These are phyloP conservation scores for Saccharomycopsis javanensis DNA, from an alignment of 805 yeast species.

Conservation along the genomic window DNA sequence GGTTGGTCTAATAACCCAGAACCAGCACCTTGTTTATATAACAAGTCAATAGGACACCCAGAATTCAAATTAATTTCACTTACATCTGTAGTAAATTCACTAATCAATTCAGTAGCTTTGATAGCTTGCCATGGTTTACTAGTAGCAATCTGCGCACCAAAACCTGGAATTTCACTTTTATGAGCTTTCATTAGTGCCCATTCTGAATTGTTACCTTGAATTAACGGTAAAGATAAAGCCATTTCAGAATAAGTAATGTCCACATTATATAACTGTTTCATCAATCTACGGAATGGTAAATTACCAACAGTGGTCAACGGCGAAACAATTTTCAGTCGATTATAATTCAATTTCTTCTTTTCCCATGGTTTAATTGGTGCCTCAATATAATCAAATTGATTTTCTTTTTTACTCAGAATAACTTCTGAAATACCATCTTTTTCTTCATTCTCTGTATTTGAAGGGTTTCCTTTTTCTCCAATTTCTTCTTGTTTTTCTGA, in stretches of 20 bases:
- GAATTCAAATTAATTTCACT: conserved; percentile 85
- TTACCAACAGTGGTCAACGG: conserved; percentile 98
- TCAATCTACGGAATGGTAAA: conserved; percentile 85
- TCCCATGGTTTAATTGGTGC: conserved; percentile 71
- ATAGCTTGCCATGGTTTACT: conserved; percentile 89
- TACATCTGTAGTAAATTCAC: conserved; percentile 47
- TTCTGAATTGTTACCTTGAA: conserved; percentile 87
- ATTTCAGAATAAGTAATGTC: conserved; percentile 92
- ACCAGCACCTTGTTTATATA: conserved; percentile 94
- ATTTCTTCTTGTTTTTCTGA: conserved; percentile 24
- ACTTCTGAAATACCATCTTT: conserved; percentile 7
- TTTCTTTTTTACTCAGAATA: conserved; percentile 24
- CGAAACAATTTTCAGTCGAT: conserved; percentile 75
- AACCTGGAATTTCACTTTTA: conserved; percentile 68
- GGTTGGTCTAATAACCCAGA: conserved; percentile 88
- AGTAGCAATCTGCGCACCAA: conserved; percentile 90
- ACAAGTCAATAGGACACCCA: conserved; percentile 94
- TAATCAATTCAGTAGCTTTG: conserved; percentile 78
- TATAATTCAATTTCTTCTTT: conserved; percentile 63
- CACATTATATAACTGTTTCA: conserved; percentile 75
- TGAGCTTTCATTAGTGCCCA: conserved; percentile 98
- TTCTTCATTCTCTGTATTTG: conserved; percentile 21
- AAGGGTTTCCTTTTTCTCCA: conserved; percentile 28
- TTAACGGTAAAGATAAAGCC: conserved; percentile 79
- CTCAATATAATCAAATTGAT: conserved; percentile 52